Evolutionary conservation across 2,329 filamentous ascomycete genomes (phyloP), one percentile per base, ranked within the genome.

Genomic region (Ophiostoma sp.): DNA sequence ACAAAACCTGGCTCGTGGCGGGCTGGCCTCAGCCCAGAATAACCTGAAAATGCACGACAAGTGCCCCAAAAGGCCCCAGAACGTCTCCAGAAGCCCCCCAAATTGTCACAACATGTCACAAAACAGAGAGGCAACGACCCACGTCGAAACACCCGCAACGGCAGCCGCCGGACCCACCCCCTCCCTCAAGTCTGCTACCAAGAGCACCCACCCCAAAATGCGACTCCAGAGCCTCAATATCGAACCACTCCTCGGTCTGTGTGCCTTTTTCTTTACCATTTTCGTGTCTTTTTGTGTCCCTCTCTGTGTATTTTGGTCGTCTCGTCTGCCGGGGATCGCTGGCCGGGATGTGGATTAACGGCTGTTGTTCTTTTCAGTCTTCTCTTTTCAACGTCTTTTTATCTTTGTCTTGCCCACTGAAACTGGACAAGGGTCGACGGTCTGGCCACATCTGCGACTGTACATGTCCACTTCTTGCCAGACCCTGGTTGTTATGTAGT

Each of bases 321-420:
- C 48, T 69, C 66, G 45, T 69, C 66, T 55, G 36, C 61, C 61
- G 61, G 61, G 36, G 61, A 66, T 66, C 61, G 61, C 61, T 66
- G 61, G 22, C 61, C 36, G 22, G 61, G 61, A 22, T 33, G 8
- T 55, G 39, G 12, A 19, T 25, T 64, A 22, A 39, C 33, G 50
- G 19, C 31, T 33, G 28, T 28, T 17, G 52, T 31, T n/a, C 7
- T 15, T 61, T 7, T 36, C 15, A 7, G n/a, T 28, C 61, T 7
- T 48, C 9, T 19, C 22, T 17, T 15, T 22, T 19, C 61, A n/a
- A 15, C 61, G n/a, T 15, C 61, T 39, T 42, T 9, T 55, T 55
- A 17, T 6, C 1, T 45, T 39, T 12, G 9, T 17, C 25, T 3
- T 28, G 15, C 6, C 3, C 36, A 48, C 25, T 59, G 66, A 69